Percentiles rank a stretch among this genome's conserved stretches.
phyloP scores from a whole-genome alignment of 1,284 basidiomycete genomes.

The Microbotryum scabiosae region DNA sequence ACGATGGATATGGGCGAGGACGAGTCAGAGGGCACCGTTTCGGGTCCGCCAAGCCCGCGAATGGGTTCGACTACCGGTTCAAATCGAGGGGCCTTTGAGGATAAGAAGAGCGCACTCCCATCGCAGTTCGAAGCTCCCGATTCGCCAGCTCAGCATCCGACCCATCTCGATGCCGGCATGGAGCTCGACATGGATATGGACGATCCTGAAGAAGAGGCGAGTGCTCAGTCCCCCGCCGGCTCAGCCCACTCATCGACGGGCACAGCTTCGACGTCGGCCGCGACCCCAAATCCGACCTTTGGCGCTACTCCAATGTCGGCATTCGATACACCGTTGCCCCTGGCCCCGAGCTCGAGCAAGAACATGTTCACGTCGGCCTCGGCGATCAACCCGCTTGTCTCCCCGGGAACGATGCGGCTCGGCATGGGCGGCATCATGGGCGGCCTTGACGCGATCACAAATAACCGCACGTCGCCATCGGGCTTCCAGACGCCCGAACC shows the following conservation, averaged over 20 bases:
- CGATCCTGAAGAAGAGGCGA: constrained; percentile 10
- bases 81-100: constrained; percentile 10
- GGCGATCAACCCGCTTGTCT: background rate
- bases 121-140: constrained; percentile 23
- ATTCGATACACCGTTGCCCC: background rate
- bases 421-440: too few species aligned
- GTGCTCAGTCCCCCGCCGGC: constrained; percentile 10
- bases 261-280: background rate
- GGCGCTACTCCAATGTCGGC: background rate
- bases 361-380: background rate
- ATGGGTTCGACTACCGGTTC: constrained; percentile 1
- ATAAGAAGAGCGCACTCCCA: constrained; percentile 23
- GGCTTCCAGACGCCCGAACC: too few species aligned
- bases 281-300: background rate
- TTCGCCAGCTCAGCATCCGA: constrained; percentile 14
- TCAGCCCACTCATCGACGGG: too few species aligned
- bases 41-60: constrained; percentile 26
- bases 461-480: too few species aligned
- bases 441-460: too few species aligned
- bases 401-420: too few species aligned
- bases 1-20: constrained; percentile 25
- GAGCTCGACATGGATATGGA: constrained; percentile 35
- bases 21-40: constrained; percentile 28
- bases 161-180: constrained; percentile 23
- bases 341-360: background rate